Evolutionary conservation across 495 filamentous ascomycete genomes (phyloP).

Genomic region (Penicillium fimorum): DNA sequence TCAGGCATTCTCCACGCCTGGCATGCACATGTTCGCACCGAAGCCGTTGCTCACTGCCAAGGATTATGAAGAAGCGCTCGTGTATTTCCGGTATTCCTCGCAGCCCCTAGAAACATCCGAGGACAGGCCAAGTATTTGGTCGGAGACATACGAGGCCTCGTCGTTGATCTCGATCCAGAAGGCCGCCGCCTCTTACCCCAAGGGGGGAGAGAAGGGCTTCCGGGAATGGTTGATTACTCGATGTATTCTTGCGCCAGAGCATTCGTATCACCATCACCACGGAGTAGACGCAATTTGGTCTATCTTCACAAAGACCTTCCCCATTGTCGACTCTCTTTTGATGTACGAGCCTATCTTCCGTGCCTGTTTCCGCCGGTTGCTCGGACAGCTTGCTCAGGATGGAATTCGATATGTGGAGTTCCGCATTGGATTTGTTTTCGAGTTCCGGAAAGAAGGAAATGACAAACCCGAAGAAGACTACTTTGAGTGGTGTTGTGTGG

Average conservation of each 20-base stretch:
- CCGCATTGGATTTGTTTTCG: slow-evolving; percentile 57
- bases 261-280: slow-evolving; percentile 75
- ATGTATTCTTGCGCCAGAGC: slow-evolving; percentile 65
- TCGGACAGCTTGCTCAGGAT: slow-evolving; percentile 67
- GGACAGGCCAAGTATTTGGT: slow-evolving; percentile 57
- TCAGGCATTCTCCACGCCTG: slow-evolving; percentile 66
- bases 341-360: slow-evolving; percentile 93
- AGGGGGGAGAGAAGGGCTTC: slow-evolving; percentile 68
- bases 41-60: slow-evolving; percentile 47
- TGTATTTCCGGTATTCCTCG: slow-evolving; percentile 53
- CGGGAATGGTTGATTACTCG: slow-evolving; percentile 72
- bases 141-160: slow-evolving; percentile 52
- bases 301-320: slow-evolving; percentile 71
- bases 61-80: slow-evolving; percentile 44
- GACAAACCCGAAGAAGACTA: slow-evolving; percentile 62
- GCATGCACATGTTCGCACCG: slow-evolving; percentile 66
- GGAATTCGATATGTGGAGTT: slow-evolving; percentile 79
- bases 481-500: slow-evolving; percentile 62
- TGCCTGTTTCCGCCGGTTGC: slow-evolving; percentile 64
- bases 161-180: slow-evolving; percentile 57
- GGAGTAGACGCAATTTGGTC: slow-evolving; percentile 78
- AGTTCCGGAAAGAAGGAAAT: slow-evolving; percentile 57
- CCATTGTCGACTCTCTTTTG: slow-evolving; percentile 66
- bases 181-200: slow-evolving; percentile 72
- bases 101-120: slow-evolving; percentile 12